Conservation (phyloP, 2,329 filamentous ascomycete species). For the Diaporthe sp. region DNA sequence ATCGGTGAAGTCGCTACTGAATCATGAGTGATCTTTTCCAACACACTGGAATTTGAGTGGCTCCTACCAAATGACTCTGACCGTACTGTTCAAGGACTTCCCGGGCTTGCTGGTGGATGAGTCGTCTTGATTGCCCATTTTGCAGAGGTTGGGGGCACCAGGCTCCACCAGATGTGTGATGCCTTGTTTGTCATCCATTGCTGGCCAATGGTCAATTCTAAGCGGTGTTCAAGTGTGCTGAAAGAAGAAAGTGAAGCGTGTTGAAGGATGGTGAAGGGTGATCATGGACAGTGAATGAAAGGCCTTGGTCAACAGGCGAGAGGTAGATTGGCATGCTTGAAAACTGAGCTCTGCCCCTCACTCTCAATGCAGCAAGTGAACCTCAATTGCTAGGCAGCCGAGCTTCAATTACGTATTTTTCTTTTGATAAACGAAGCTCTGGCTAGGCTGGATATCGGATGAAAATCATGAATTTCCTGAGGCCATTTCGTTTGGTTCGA, state of each 20-base stretch:
- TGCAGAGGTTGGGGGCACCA: too few relatives aligned
- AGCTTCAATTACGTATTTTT: not conserved
- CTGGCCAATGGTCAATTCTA: not conserved
- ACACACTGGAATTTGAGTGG: not conserved
- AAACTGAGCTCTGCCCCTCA: not conserved
- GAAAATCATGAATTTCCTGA: not conserved
- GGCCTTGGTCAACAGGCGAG: too few relatives aligned
- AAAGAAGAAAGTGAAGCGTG: not conserved
- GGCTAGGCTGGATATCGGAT: not conserved
- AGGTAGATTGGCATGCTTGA: too few relatives aligned
- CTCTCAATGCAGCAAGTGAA: not conserved
- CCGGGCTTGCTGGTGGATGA: not conserved
- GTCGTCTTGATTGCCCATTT: not conserved
- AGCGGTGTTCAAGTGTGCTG: not conserved
- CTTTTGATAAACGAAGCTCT: not conserved
- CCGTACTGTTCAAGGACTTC: not conserved
- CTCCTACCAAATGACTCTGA: not conserved
- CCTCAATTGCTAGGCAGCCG: not conserved
- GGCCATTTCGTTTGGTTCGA: not conserved
- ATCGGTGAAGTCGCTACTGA: conserved; percentile 1
- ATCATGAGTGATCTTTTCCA: not conserved
- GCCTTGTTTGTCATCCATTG: not conserved
- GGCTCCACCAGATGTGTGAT: too few relatives aligned
- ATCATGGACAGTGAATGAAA: not conserved
- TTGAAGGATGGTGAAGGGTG: not conserved